Percentiles rank a stretch among this genome's conserved stretches.
Conservation (phyloP, 2,329 filamentous ascomycete genomes). For the Trichoderma cornu-damae region DNA sequence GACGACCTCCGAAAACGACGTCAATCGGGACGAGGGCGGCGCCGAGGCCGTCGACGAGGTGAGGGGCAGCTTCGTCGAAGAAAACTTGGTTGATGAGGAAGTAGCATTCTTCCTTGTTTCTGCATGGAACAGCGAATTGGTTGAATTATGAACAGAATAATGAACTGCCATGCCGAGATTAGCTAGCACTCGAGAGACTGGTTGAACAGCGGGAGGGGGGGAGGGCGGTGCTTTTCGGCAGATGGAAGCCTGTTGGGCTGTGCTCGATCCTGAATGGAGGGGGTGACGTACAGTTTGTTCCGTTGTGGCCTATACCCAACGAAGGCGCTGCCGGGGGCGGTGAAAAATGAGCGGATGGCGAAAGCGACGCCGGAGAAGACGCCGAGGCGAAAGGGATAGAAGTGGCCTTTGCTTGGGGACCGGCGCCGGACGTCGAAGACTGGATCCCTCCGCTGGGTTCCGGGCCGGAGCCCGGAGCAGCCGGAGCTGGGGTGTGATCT, state of each 20-base stretch:
- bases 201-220: neutral
- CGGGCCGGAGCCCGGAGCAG: slow-evolving; percentile 9
- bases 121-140: slow-evolving; percentile 2
- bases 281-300: slow-evolving; percentile 23
- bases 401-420: neutral
- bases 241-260: neutral
- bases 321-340: slow-evolving; percentile 17
- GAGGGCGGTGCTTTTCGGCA: neutral
- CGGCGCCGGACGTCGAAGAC: neutral
- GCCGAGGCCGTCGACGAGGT: neutral
- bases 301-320: slow-evolving; percentile 22
- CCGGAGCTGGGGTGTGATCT: slow-evolving; percentile 18
- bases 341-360: slow-evolving; percentile 31
- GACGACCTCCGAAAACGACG: slow-evolving; percentile 1
- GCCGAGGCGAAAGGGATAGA: neutral
- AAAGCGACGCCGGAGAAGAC: slow-evolving; percentile 15
- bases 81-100: neutral
- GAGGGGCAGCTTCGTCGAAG: neutral
- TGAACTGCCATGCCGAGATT: neutral
- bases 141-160: neutral
- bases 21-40: neutral
- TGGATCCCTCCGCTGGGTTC: neutral
- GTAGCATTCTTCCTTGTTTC: slow-evolving; percentile 4
- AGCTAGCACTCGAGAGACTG: neutral
- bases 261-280: neutral